Evolutionary conservation across 2,329 filamentous ascomycete species (phyloP).

Genomic region (Phaeoacremonium minimum): DNA sequence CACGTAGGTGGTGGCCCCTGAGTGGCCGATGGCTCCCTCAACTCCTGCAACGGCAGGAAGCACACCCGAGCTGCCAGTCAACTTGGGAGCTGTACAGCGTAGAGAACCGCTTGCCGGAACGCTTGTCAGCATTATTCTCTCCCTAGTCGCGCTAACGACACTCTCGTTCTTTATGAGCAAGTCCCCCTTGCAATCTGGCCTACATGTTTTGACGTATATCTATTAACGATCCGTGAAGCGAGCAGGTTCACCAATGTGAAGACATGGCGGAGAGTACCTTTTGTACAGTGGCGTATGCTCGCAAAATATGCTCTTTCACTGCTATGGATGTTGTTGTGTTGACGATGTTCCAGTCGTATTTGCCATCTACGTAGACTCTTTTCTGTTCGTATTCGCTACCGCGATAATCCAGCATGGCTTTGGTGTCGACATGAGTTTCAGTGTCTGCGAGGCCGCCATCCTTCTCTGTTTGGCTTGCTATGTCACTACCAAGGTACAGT

Average conservation of each 20-base stretch:
- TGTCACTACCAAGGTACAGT: conserved; percentile 54
- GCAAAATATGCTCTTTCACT: not conserved
- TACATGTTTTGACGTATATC: too few relatives aligned
- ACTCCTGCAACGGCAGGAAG: too few relatives aligned
- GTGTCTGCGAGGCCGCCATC: conserved; percentile 53
- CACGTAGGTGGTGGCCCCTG: too few relatives aligned
- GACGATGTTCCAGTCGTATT: conserved; percentile 45
- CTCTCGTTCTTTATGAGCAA: conserved; percentile 11
- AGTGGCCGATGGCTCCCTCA: too few relatives aligned
- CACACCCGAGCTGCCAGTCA: too few relatives aligned
- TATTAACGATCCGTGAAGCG: not conserved
- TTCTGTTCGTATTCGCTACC: conserved; percentile 53
- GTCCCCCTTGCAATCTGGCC: too few relatives aligned
- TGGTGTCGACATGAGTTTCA: conserved; percentile 45
- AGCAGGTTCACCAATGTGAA: conserved; percentile 23
- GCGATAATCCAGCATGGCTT: conserved; percentile 53
- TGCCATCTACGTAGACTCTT: conserved; percentile 56
- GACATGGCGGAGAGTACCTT: conserved; percentile 33
- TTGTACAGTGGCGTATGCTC: conserved; percentile 37
- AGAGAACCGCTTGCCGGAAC: conserved; percentile 4
- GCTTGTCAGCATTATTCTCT: conserved; percentile 5
- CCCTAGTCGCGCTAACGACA: conserved; percentile 10
- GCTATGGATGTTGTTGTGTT: not conserved
- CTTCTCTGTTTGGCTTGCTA: conserved; percentile 59
- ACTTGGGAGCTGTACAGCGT: too few relatives aligned